Conservation (phyloP, 257 asterid genomes). For the Penstemon barbatus region DNA sequence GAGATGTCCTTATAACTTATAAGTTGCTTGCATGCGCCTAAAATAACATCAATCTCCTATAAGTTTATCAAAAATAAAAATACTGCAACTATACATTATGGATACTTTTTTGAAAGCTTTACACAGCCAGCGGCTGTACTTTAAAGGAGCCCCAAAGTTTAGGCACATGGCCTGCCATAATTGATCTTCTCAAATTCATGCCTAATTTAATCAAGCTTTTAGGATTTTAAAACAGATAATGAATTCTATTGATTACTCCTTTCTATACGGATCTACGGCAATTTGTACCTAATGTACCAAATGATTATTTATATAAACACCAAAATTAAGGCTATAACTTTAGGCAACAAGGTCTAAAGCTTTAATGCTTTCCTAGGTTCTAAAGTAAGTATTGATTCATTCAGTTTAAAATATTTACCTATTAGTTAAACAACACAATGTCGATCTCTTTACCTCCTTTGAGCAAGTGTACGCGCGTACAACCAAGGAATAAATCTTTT, state of each 20-base stretch:
- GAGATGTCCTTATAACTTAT: no score
- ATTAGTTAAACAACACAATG: no score
- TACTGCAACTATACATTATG: no score
- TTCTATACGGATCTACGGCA: constrained; percentile 34
- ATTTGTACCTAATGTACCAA: constrained; percentile 22
- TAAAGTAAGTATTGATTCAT: constrained; percentile 3
- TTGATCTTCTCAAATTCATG: constrained; percentile 1
- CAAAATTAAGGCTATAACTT: constrained; percentile 18
- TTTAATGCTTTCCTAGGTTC: background rate
- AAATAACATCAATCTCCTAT: no score
- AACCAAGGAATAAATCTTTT: no score
- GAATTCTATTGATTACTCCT: background rate
- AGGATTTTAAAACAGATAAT: constrained; percentile 3
- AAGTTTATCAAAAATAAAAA: no score
- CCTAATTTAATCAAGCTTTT: constrained; percentile 7
- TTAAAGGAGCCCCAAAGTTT: constrained; percentile 12
- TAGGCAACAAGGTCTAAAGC: background rate
- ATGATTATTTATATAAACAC: background rate
- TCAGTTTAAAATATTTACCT: no score
- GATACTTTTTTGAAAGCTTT: constrained; percentile 1
- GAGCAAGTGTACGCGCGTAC: no score
- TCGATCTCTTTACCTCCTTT: no score
- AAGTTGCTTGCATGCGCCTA: no score
- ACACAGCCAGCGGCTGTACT: background rate
- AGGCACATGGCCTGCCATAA: constrained; percentile 23